A percentile compares a stretch with the other conserved stretches of the same genome.
These are phyloP conservation scores for Lactarius sp. DNA, from an alignment of 768 basidiomycete species.

Conservation along the genomic window DNA sequence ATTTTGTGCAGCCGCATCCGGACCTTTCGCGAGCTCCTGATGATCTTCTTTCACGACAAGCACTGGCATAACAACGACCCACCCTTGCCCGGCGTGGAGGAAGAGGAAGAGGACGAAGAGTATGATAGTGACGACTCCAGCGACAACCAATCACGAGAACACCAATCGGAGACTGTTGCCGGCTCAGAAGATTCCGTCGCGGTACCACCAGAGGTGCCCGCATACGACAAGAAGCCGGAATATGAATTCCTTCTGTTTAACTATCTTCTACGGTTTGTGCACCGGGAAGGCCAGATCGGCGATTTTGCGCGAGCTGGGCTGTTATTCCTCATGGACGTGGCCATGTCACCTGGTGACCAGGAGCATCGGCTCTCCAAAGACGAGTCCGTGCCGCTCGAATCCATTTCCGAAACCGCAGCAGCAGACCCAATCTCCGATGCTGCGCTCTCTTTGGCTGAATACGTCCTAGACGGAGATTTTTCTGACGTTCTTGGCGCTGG, in stretches of 20 bases:
- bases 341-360: constrained; percentile 75
- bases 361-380: constrained; percentile 39
- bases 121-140: constrained; percentile 33
- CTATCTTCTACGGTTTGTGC: constrained; percentile 90
- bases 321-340: constrained; percentile 92
- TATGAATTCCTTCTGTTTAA: constrained; percentile 96
- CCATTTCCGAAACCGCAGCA: constrained; percentile 23
- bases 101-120: constrained; percentile 44
- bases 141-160: constrained; percentile 22
- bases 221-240: constrained; percentile 61
- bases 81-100: constrained; percentile 68
- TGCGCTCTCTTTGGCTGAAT: constrained; percentile 83
- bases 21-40: constrained; percentile 81
- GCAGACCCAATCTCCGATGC: constrained; percentile 79
- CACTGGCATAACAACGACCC: constrained; percentile 79
- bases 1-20: constrained; percentile 90
- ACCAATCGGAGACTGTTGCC: not conserved
- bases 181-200: not conserved
- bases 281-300: constrained; percentile 89
- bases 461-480: constrained; percentile 95
- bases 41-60: constrained; percentile 97
- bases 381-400: constrained; percentile 30
- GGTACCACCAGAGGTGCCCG: constrained; percentile 30
- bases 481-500: constrained; percentile 96
- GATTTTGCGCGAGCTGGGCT: constrained; percentile 91